phyloP scores from a whole-genome alignment of 768 basidiomycete genomes.

The Auricularia cornea region DNA sequence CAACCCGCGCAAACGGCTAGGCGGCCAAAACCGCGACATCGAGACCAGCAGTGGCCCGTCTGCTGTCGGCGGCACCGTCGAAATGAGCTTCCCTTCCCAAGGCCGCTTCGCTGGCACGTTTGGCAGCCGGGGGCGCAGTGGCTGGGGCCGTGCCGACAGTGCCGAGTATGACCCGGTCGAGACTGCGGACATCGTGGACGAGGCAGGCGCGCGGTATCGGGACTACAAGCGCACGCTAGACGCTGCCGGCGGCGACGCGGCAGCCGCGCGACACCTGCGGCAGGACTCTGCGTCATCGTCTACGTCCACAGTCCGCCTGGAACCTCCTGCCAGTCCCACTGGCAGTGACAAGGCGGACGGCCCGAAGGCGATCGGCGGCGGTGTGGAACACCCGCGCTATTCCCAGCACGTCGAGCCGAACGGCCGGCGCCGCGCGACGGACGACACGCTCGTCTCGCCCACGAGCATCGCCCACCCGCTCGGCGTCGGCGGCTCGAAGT shows the following conservation, averaged over 20 bases:
- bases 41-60: neutral
- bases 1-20: neutral
- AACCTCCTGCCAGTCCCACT: neutral
- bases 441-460: neutral
- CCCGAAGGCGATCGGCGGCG: neutral
- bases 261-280: neutral
- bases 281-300: neutral
- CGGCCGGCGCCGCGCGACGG: neutral
- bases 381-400: neutral
- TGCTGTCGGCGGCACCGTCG: neutral
- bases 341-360: neutral
- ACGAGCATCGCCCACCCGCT: neutral
- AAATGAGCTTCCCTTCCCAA: neutral
- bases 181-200: neutral
- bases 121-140: neutral
- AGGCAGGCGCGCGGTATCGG: neutral
- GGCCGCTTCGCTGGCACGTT: neutral
- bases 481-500: neutral
- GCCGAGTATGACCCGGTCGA: neutral
- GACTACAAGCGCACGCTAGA: neutral
- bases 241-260: neutral
- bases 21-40: neutral
- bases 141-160: neutral
- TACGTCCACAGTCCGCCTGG: neutral
- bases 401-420: neutral